Base-by-base conservation (phyloP, 1,284 basidiomycete species). In the Austroboletus rostrupii region DNA sequence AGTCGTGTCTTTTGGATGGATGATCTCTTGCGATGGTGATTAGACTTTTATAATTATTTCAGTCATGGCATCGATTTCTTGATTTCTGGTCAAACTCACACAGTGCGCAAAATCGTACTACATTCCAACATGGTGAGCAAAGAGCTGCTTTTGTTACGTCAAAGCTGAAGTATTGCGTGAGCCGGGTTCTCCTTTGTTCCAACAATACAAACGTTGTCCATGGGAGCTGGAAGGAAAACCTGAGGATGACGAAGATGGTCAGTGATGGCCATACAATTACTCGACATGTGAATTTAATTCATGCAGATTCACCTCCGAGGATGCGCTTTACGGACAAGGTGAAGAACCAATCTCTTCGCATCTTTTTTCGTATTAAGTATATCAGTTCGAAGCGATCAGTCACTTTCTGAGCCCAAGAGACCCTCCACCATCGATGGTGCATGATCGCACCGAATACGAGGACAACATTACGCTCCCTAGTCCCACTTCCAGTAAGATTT, bases 1-100 rank as follows among this genome's bases (percentile, higher is more conserved):
- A 54, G 72, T 53, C 53, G 20, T 50, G 32, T 43, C 1, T 39
- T 52, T 31, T 38, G 19, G n/a, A 37, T 36, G 40, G 31, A 39
- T 43, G 33, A 17, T 43, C 14, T 39, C 32, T 35, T 19, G 28
- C 57, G 23, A 64, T 39, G 37, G 41, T 55, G 50, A 52, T 43
- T 53, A 89, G 89, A 92, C 67, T 95, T 94, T 68, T 93, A 91
- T 72, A 94, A 94, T 63, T 95, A 94, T 64, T 92, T 94, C 57
- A 87, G 92, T 59, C 81, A 90, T 60, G 92, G 92, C 1, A 68
- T 95, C 12, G 92, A 95, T 62, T 89, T 93, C 56, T 75, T 92
- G 20, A 74, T 94, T 32, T 86, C 83, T 3, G 85, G 86, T 17
- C 71, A 75, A 16, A 80, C 78, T 1, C 86, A 90, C 61, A 60